Evolutionary conservation across 352 stramenopile genomes (phyloP), one percentile per base, ranked within the genome.

Genomic region (Phytophthora pisi): DNA sequence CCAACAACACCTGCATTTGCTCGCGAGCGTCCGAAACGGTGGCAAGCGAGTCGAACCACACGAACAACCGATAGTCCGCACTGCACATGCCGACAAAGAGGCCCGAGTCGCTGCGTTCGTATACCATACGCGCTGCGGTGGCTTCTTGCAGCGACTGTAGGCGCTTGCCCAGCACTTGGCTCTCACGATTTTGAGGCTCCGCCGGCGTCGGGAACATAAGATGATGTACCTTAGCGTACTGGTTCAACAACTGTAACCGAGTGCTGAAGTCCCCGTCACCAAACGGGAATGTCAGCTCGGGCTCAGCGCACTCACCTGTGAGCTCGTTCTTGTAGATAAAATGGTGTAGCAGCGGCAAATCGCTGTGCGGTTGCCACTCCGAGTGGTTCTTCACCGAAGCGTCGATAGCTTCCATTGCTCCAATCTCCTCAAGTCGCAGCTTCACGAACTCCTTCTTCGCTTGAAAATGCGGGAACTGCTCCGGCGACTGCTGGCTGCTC

Each of bases 261-360:
- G 67, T 79, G 20, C 69, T 63, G 45, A 75, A 62, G 46, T 86
- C 72, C 1, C 57, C 61, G 6, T 69, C 49, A 23, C 84, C 72
- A 30, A 91, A 84, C 3, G 81, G 81, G 30, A 86, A 88, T 5
- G 66, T 53, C 16, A 86, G 67, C 31, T 73, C 62, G 0, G 83
- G 76, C 15, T 67, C 34, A 0, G 77, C 76, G 26, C 84, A 92
- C 58, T 90, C 81, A 8, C 81, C 80, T 1, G 81, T 86, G 40
- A 79, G 69, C 66, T 92, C 84, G 46, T 85, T 88, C 70, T 90
- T 90, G 78, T 77, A 89, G 10, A 89, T 69, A 47, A 90, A 90
- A 63, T 92, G 84, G 51, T 81, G 75, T 43, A 92, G 52, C 46
- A 90, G 60, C 7, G 78, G 80, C 16, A 92, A 61, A 50, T 90